These are phyloP conservation scores for Eucalyptus globulus DNA, from an alignment of 345 rosid species.

Conservation along the genomic window DNA sequence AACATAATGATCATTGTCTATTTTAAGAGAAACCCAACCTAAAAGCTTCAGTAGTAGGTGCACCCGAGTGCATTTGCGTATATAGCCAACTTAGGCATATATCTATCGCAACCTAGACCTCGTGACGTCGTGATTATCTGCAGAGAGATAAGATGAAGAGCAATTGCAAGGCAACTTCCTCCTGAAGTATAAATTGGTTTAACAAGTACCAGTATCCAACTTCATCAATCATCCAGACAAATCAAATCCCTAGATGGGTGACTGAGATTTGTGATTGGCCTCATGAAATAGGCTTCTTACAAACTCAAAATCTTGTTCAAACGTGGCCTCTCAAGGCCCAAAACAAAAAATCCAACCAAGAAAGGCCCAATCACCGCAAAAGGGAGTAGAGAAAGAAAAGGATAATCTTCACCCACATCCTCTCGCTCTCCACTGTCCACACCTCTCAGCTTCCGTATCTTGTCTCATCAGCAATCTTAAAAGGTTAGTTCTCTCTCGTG, in stretches of 20 bases:
- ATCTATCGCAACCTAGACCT: too few species aligned
- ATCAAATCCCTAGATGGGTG: neutral
- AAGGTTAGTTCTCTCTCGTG: neutral
- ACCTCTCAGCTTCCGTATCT: neutral
- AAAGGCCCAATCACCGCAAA: neutral
- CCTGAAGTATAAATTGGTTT: too few species aligned
- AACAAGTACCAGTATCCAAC: too few species aligned
- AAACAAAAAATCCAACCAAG: neutral
- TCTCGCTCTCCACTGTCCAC: neutral
- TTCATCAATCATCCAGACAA: too few species aligned
- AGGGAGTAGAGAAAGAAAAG: neutral
- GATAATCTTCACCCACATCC: neutral
- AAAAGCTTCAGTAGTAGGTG: neutral
- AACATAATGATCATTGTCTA: neutral
- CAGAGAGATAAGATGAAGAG: too few species aligned
- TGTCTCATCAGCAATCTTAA: neutral
- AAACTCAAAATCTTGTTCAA: neutral
- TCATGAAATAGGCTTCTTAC: neutral
- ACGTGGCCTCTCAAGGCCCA: neutral
- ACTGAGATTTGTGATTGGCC: neutral
- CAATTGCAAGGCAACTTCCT: too few species aligned
- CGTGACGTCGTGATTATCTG: too few species aligned
- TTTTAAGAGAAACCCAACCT: neutral
- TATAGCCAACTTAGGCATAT: neutral
- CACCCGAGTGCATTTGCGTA: neutral